Evolutionary conservation across 345 rosid genomes (phyloP), one percentile per base, ranked within the genome.

Genomic region (Odontarrhena argentea): DNA sequence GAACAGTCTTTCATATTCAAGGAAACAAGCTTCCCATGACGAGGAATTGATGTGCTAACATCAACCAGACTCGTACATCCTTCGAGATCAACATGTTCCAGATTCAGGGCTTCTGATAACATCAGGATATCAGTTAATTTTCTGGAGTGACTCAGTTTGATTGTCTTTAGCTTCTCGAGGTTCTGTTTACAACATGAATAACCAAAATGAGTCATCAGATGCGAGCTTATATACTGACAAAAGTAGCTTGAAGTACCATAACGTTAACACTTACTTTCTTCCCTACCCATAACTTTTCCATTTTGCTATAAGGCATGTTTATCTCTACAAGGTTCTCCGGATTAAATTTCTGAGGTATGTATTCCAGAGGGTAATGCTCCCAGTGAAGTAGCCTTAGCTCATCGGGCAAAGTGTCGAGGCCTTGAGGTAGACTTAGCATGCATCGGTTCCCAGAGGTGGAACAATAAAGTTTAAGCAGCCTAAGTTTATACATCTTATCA

Each of bases 311-410:
- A 13, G 50, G 53, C 63, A 76, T 40, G 67, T 45, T 1, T 52
- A 76, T 1, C 51, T 46, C 74, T 15, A 74, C 71, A 22, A 80
- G 78, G 3, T 63, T 73, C 26, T 62, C 58, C 0, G 48, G 42
- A 61, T 7, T 15, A 35, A 77, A 74, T 0, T 44, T 32, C 1
- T 44, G 13, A 50, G 77, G 76, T 50, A 77, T 70, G 2, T 3
- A 5, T 48, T 32, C 7, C 1, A 63, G 32, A 51, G 77, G 75
- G 32, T 37, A 80, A 22, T 54, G 8, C 13, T 22, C 24, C 74
- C 78, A 79, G 35, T 65, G 64, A 10, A 76, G 49, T 40, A 64
- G 71, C 5, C 78, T n/a, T 46, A 79, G 0, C 38, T 76, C 66
- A 49, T 32, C 52, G 7, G 68, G 68, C 2, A 74, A 46, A 48